Conservation (phyloP, 1,284 basidiomycete genomes). For the Stereum hirsutum region DNA sequence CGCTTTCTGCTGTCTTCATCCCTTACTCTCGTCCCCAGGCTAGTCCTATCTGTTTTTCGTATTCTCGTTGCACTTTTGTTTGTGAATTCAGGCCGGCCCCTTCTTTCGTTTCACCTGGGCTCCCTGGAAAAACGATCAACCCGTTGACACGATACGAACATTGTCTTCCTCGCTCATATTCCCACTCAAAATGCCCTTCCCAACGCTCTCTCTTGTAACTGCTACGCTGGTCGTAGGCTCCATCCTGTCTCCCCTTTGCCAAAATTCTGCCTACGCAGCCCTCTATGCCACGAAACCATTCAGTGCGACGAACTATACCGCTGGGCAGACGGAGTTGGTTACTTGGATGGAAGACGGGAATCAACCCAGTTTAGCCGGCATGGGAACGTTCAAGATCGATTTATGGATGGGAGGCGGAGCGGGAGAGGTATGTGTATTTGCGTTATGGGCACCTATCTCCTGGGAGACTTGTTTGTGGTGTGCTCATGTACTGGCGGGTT, state of each 20-base stretch:
- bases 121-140: too few relatives aligned
- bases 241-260: constrained; percentile 7
- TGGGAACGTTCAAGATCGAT: constrained; percentile 31
- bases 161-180: too few relatives aligned
- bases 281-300: constrained; percentile 42
- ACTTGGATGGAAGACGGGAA: constrained; percentile 38
- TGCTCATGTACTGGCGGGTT: neutral
- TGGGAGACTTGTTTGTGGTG: neutral
- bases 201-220: too few relatives aligned
- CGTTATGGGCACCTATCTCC: neutral
- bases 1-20: too few relatives aligned
- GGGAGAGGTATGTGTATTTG: constrained; percentile 26
- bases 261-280: too few relatives aligned
- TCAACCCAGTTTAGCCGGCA: constrained; percentile 26
- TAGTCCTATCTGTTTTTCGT: too few relatives aligned
- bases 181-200: too few relatives aligned
- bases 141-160: too few relatives aligned
- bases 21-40: too few relatives aligned
- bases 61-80: too few relatives aligned
- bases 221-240: constrained; percentile 5
- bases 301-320: constrained; percentile 30
- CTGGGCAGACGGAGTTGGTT: constrained; percentile 28
- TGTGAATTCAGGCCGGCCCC: too few relatives aligned
- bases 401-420: constrained; percentile 32
- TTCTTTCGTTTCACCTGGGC: too few relatives aligned